Percentiles rank a stretch among this genome's conserved stretches.
Evolutionary conservation across 1,284 basidiomycete genomes (phyloP).

Genomic region (Ustilago xerochloae): DNA sequence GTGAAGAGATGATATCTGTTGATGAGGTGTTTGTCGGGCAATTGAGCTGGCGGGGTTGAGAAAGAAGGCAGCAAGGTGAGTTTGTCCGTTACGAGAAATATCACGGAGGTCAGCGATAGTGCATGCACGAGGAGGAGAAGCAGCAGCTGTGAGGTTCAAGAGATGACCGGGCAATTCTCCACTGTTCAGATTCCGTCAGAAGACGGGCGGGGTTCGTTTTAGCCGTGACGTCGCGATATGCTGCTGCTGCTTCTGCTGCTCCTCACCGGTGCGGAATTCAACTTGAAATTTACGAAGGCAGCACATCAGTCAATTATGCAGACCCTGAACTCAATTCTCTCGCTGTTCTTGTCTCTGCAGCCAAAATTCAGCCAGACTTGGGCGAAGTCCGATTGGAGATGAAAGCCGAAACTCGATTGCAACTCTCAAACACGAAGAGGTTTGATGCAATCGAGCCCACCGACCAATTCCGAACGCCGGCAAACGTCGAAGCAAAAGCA

Average conservation of each 20-base stretch:
- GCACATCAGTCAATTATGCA: too few species aligned
- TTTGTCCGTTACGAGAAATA: too few species aligned
- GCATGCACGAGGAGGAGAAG: constrained; percentile 1
- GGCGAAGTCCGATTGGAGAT: constrained; percentile 14
- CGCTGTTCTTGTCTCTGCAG: background rate
- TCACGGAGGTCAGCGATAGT: constrained; percentile 6
- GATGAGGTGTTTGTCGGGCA: constrained; percentile 9
- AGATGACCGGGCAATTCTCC: constrained; percentile 3
- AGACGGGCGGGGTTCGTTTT: background rate
- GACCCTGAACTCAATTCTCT: constrained; percentile 8
- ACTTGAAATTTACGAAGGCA: background rate
- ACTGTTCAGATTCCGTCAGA: constrained; percentile 5
- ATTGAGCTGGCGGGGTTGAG: background rate
- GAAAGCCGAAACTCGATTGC: constrained; percentile 9
- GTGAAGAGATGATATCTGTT: background rate
- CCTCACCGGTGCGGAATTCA: constrained; percentile 1
- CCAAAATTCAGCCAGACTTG: background rate
- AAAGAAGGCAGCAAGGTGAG: too few species aligned
- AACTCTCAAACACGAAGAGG: background rate
- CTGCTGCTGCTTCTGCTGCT: background rate
- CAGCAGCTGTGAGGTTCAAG: too few species aligned
- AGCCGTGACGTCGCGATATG: constrained; percentile 3
- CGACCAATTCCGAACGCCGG: constrained; percentile 41
- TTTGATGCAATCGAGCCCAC: background rate
- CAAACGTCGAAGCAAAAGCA: constrained; percentile 12